A percentile compares a stretch with the other conserved stretches of the same genome.
Conservation (phyloP, 2,329 filamentous ascomycete genomes). For the Colletotrichum siamense region DNA sequence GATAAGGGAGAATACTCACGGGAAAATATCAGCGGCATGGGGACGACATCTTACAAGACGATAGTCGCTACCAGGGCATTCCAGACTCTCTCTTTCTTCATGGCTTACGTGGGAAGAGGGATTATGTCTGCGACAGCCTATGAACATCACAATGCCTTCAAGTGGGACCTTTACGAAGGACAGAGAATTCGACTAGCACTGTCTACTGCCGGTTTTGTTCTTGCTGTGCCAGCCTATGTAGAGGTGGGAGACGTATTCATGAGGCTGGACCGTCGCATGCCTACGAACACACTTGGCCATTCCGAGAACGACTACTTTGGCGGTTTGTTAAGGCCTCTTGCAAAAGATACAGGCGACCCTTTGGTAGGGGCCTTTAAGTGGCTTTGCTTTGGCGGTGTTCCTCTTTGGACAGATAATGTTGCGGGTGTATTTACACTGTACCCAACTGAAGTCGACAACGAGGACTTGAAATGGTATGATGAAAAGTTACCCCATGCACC, state of each 20-base stretch:
- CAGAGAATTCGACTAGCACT: background rate
- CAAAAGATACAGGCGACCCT: background rate
- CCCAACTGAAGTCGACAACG: no score
- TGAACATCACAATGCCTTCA: rapidly evolving
- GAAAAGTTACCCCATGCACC: rapidly evolving
- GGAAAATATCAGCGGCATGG: no score
- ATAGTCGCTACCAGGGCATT: background rate
- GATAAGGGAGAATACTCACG: background rate
- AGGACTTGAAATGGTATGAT: no score
- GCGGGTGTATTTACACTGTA: no score
- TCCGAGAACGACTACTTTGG: no score
- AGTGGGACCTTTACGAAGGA: background rate
- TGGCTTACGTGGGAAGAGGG: background rate
- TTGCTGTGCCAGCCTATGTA: background rate
- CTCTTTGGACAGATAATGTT: no score
- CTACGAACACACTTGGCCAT: no score
- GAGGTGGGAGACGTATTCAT: background rate
- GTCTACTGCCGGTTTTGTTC: background rate
- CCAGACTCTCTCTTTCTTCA: background rate
- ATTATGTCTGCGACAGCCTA: background rate
- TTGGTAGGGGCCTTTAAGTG: rapidly evolving
- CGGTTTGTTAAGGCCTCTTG: background rate
- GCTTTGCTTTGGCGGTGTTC: background rate
- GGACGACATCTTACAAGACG: rapidly evolving
- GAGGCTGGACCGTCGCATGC: no score